phyloP scores from a whole-genome alignment of 371 early-diverging fungal species.

The Funneliformis caledonium region DNA sequence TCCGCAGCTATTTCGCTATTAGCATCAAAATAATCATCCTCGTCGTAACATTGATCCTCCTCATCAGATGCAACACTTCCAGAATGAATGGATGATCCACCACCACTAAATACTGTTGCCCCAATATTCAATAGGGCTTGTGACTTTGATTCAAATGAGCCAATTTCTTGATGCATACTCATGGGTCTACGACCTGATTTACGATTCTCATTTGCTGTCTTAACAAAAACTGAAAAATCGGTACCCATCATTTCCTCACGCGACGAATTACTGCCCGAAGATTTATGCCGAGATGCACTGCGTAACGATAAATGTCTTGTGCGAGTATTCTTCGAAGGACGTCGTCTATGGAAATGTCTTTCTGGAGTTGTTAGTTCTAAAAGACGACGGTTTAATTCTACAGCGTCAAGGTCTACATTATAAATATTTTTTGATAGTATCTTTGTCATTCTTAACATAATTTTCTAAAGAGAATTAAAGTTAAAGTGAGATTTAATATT shows the following conservation, averaged over 20 bases:
- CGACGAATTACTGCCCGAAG: slow-evolving; percentile 39
- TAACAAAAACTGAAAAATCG: neutral
- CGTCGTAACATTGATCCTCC: slow-evolving; percentile 40
- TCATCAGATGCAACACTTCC: slow-evolving; percentile 41
- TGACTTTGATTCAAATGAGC: slow-evolving; percentile 13
- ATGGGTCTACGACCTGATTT: slow-evolving; percentile 27
- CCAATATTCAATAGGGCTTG: slow-evolving; percentile 27
- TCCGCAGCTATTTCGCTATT: slow-evolving; percentile 40
- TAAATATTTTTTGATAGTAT: slow-evolving; percentile 28
- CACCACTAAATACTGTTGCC: no score
- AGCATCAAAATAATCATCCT: slow-evolving; percentile 45
- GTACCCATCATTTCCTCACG: slow-evolving; percentile 25
- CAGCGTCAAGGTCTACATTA: slow-evolving; percentile 37
- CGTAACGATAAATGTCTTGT: slow-evolving; percentile 34
- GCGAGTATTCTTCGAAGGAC: slow-evolving; percentile 30
- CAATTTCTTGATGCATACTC: slow-evolving; percentile 30
- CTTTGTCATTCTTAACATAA: slow-evolving; percentile 17
- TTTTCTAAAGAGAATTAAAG: slow-evolving; percentile 16
- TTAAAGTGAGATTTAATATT: neutral
- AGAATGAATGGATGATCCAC: neutral
- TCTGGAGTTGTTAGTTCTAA: slow-evolving; percentile 31
- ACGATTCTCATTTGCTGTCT: neutral
- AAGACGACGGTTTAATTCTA: slow-evolving; percentile 34
- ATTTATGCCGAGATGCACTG: slow-evolving; percentile 26
- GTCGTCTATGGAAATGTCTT: slow-evolving; percentile 33